These are phyloP conservation scores for Aspergillus felis DNA, from an alignment of 2,329 filamentous ascomycete species.

Conservation along the genomic window DNA sequence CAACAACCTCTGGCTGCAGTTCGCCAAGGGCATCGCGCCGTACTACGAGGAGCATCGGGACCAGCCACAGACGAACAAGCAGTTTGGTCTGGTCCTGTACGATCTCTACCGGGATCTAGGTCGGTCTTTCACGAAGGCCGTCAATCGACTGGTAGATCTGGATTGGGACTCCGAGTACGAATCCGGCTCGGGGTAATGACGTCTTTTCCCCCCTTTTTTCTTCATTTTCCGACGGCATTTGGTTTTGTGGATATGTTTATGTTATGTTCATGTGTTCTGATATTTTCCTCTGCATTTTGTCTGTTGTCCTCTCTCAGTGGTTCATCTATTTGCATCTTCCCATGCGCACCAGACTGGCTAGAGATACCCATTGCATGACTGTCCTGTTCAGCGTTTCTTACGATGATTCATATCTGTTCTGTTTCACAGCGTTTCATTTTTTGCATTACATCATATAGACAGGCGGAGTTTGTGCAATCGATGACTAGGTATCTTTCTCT, in stretches of 20 bases:
- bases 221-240: neutral
- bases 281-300: neutral
- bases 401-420: neutral
- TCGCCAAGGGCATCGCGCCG: neutral
- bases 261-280: neutral
- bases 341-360: slow-evolving; percentile 8
- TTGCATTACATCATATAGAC: slow-evolving; percentile 5
- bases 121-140: neutral
- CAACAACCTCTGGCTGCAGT: neutral
- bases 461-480: neutral
- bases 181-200: neutral
- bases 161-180: neutral
- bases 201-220: neutral
- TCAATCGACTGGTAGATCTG: neutral
- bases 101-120: neutral
- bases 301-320: neutral
- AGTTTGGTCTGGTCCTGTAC: neutral
- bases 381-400: neutral
- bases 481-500: neutral
- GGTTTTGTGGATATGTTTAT: neutral
- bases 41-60: neutral
- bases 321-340: slow-evolving; percentile 2
- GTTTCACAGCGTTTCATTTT: neutral
- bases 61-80: neutral
- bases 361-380: slow-evolving; percentile 8